These are phyloP conservation scores for Blakeslea trispora DNA, from an alignment of 371 early-diverging fungal species.

Conservation along the genomic window DNA sequence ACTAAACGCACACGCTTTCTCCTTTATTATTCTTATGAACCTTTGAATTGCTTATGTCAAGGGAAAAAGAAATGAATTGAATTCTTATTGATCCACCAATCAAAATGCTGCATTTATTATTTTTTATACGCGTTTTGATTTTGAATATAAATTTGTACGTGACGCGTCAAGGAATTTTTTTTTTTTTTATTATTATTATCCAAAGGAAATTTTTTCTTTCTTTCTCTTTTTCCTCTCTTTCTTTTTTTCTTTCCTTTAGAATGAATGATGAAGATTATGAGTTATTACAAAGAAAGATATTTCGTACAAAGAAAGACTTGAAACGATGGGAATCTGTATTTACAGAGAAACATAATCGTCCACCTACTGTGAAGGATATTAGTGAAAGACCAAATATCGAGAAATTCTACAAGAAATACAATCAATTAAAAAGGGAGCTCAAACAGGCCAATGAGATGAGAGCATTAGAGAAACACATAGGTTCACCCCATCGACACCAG, in stretches of 20 bases:
- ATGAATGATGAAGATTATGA: conserved; percentile 10
- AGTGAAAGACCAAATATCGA: conserved; percentile 17
- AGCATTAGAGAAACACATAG: conserved; percentile 3
- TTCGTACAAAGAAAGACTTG: conserved; percentile 14
- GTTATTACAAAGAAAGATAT: conserved; percentile 10
- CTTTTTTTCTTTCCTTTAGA: not conserved
- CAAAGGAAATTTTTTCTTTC: not conserved
- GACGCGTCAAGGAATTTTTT: too few species aligned
- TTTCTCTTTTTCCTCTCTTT: not conserved
- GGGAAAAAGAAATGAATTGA: too few species aligned
- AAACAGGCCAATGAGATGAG: conserved; percentile 2
- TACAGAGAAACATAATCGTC: conserved; percentile 11
- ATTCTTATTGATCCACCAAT: too few species aligned
- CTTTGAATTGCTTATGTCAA: too few species aligned
- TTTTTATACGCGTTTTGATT: too few species aligned
- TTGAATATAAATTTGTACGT: too few species aligned
- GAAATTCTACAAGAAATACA: conserved; percentile 22
- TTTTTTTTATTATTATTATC: too few species aligned
- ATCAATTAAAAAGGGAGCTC: conserved; percentile 14
- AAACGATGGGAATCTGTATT: conserved; percentile 16
- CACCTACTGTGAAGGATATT: conserved; percentile 20
- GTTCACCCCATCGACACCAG: conserved; percentile 6
- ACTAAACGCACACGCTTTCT: too few species aligned
- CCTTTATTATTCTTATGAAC: too few species aligned
- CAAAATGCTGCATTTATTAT: too few species aligned